Evolutionary conservation across 176 grass and related monocot species (phyloP).

Genomic region (Guadua angustifolia): DNA sequence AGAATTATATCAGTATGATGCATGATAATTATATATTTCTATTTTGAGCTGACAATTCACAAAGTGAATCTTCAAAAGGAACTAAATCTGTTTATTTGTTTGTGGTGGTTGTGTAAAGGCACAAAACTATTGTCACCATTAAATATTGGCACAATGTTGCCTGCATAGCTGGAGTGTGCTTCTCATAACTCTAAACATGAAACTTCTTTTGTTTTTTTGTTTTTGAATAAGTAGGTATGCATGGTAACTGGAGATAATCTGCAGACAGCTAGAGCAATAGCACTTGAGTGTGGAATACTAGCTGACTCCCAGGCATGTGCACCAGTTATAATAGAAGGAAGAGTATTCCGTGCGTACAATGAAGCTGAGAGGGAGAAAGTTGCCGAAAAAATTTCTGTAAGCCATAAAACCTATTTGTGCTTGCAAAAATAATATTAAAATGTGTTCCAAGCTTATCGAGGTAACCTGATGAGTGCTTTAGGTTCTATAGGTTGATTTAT

Average conservation of each 20-base stretch:
- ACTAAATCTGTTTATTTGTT: constrained; percentile 28
- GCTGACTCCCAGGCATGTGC: constrained; percentile 36
- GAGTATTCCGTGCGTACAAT: constrained; percentile 64
- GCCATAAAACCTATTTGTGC: constrained; percentile 28
- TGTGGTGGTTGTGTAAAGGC: constrained; percentile 10
- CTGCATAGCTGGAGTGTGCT: constrained; percentile 3
- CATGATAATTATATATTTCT: neutral
- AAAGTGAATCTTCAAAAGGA: constrained; percentile 22
- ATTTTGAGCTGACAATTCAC: constrained; percentile 5
- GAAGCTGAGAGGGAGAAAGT: constrained; percentile 54
- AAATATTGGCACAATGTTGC: neutral
- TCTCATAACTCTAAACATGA: constrained; percentile 12
- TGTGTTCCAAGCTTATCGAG: constrained; percentile 8
- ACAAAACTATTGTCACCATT: neutral
- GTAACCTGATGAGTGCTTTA: constrained; percentile 4
- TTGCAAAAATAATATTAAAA: constrained; percentile 25
- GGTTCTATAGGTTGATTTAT: constrained; percentile 18
- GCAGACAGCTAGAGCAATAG: constrained; percentile 91
- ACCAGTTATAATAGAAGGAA: constrained; percentile 74
- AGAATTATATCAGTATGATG: neutral
- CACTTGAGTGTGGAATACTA: constrained; percentile 95
- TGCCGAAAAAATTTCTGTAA: constrained; percentile 72
- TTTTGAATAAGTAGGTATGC: constrained; percentile 65
- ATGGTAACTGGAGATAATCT: constrained; percentile 99
- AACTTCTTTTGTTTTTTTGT: constrained; percentile 14